Evolutionary conservation across 176 grass and related monocot genomes (phyloP).

Genomic region (Microstegium vimineum): DNA sequence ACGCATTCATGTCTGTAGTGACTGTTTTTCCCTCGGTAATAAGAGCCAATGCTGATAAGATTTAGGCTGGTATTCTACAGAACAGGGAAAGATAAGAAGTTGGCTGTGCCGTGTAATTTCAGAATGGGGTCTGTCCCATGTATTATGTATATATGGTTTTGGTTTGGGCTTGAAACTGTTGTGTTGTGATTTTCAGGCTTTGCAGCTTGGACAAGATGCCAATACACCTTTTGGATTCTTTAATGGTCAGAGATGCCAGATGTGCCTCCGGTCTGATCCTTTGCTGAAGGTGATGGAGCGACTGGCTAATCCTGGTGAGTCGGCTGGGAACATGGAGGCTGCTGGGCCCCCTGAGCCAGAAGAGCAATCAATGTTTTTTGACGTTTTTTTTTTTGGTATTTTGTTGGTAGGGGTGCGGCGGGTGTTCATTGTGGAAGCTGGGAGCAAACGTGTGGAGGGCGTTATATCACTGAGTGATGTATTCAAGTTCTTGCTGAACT

Average conservation of each 20-base stretch:
- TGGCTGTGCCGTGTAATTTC: background rate
- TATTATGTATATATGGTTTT: background rate
- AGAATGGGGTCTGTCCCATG: background rate
- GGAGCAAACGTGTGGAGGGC: slow-evolving; percentile 96
- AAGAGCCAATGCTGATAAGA: background rate
- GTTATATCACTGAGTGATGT: slow-evolving; percentile 90
- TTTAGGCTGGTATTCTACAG: background rate
- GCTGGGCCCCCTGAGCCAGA: background rate
- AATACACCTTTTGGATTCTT: slow-evolving; percentile 69
- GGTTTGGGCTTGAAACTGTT: slow-evolving; percentile 5
- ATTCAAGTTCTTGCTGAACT: slow-evolving; percentile 83
- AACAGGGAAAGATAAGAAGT: background rate
- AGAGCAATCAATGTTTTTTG: background rate
- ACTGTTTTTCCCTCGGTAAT: background rate
- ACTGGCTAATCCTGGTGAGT: slow-evolving; percentile 83
- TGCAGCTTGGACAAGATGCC: slow-evolving; percentile 89
- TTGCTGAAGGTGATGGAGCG: slow-evolving; percentile 97
- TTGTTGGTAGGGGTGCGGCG: slow-evolving; percentile 68
- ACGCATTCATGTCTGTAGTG: background rate
- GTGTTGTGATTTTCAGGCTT: slow-evolving; percentile 47
- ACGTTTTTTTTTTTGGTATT: background rate
- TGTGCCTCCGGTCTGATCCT: slow-evolving; percentile 93
- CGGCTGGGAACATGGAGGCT: background rate
- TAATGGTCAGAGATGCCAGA: slow-evolving; percentile 92
- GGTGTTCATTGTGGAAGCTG: slow-evolving; percentile 95